These are phyloP conservation scores for Monosporozyma unispora DNA, from an alignment of 805 yeast genomes.

Conservation along the genomic window DNA sequence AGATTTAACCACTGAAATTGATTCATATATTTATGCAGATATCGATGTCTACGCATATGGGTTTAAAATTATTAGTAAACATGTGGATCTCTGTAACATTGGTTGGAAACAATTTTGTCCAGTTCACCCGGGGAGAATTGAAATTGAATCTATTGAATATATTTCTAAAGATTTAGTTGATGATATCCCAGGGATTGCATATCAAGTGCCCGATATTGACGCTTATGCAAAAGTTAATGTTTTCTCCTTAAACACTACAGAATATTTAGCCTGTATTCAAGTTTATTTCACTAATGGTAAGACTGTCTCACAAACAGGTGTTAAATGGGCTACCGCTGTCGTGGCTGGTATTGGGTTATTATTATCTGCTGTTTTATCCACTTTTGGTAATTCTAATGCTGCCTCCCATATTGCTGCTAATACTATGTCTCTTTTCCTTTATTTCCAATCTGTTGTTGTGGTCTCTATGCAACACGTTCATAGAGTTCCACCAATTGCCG, in stretches of 20 bases:
- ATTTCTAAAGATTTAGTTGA: conserved; percentile 42
- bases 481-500: conserved; percentile 83
- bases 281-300: conserved; percentile 68
- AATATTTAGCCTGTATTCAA: conserved; percentile 64
- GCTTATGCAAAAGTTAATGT: conserved; percentile 58
- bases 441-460: conserved; percentile 83
- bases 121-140: conserved; percentile 69
- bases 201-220: conserved; percentile 78
- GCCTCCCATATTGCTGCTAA: conserved; percentile 90
- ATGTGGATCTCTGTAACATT: conserved; percentile 52
- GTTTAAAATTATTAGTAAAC: conserved; percentile 51
- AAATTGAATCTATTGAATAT: conserved; percentile 63
- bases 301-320: conserved; percentile 72
- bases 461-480: conserved; percentile 81
- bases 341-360: conserved; percentile 80
- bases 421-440: conserved; percentile 73
- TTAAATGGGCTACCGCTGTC: conserved; percentile 91
- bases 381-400: conserved; percentile 83
- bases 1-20: conserved; percentile 58
- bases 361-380: conserved; percentile 68
- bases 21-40: conserved; percentile 59
- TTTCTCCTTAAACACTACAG: conserved; percentile 29
- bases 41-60: conserved; percentile 86
- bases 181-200: conserved; percentile 78
- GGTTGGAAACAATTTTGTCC: conserved; percentile 90